Percentiles rank a stretch among this genome's conserved stretches.
These are phyloP conservation scores for Kluyveromyces lactis DNA, from an alignment of 805 yeast genomes.

Conservation along the genomic window DNA sequence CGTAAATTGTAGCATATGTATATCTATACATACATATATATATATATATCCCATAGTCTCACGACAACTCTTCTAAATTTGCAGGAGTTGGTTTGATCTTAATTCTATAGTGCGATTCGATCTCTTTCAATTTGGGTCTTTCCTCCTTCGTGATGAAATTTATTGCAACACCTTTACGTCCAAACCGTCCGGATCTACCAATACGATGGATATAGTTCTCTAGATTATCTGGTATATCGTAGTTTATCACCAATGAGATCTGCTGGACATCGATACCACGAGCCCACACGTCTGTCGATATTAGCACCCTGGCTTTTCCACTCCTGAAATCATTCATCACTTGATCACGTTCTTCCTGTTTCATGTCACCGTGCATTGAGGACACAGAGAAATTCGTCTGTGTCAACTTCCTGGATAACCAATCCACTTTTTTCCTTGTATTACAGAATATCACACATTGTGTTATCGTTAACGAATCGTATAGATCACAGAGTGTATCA, in stretches of 20 bases:
- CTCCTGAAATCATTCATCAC: slow-evolving; percentile 95
- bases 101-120: slow-evolving; percentile 84
- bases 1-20: too few relatives aligned
- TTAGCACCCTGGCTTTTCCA: slow-evolving; percentile 87
- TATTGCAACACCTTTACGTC: slow-evolving; percentile 96
- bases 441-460: slow-evolving; percentile 98
- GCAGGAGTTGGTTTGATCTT: slow-evolving; percentile 93
- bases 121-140: slow-evolving; percentile 64
- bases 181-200: slow-evolving; percentile 98
- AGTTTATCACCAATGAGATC: slow-evolving; percentile 89
- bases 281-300: slow-evolving; percentile 92
- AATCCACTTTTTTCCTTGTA: slow-evolving; percentile 90
- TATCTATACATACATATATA: background rate
- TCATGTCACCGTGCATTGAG: slow-evolving; percentile 94
- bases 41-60: slow-evolving; percentile 1
- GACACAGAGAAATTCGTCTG: slow-evolving; percentile 84
- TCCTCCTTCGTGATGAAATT: slow-evolving; percentile 85
- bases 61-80: slow-evolving; percentile 43
- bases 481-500: slow-evolving; percentile 88
- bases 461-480: slow-evolving; percentile 90
- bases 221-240: slow-evolving; percentile 82
- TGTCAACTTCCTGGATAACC: slow-evolving; percentile 65
- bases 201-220: slow-evolving; percentile 96
- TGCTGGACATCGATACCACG: slow-evolving; percentile 98
- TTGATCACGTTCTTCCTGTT: slow-evolving; percentile 86